Conservation (phyloP, 2,329 filamentous ascomycete genomes). For the Clarireedia sp. region DNA sequence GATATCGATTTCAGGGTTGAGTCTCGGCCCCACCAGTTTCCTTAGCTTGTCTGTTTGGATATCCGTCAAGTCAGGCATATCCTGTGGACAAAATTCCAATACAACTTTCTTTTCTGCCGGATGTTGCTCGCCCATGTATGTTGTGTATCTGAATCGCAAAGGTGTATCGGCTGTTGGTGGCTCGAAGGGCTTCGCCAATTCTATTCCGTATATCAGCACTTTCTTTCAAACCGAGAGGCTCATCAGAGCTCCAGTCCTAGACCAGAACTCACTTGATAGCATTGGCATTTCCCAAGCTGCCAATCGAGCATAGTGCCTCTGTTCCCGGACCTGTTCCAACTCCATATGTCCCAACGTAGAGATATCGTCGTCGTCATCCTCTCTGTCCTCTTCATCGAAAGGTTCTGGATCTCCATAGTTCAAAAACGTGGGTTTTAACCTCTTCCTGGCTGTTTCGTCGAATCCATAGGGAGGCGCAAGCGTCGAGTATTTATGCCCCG, state of each 20-base stretch:
- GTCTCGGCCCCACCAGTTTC: constrained; percentile 78
- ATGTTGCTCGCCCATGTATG: constrained; percentile 89
- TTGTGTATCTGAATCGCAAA: constrained; percentile 92
- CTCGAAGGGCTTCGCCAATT: constrained; percentile 74
- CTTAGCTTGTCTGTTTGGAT: constrained; percentile 71
- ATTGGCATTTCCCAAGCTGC: constrained; percentile 95
- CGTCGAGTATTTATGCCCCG: not conserved
- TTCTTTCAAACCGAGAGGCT: not conserved
- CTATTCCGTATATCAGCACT: constrained; percentile 36
- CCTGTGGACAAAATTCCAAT: constrained; percentile 72
- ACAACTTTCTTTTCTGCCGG: constrained; percentile 91
- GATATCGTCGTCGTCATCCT: constrained; percentile 76
- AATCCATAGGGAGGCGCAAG: constrained; percentile 3
- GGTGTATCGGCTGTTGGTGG: constrained; percentile 60
- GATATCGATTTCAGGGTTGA: constrained; percentile 74
- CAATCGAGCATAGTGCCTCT: constrained; percentile 79
- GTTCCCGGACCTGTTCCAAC: constrained; percentile 79
- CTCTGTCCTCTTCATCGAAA: constrained; percentile 29
- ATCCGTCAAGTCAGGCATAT: constrained; percentile 59
- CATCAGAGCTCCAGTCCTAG: not conserved
- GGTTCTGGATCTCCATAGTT: constrained; percentile 27
- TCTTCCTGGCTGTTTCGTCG: constrained; percentile 13
- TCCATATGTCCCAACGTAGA: constrained; percentile 76
- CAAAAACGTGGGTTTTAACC: constrained; percentile 27
- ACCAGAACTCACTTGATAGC: constrained; percentile 61